These are phyloP conservation scores for Sophora flavescens DNA, from an alignment of 306 rosid genomes.

Conservation along the genomic window DNA sequence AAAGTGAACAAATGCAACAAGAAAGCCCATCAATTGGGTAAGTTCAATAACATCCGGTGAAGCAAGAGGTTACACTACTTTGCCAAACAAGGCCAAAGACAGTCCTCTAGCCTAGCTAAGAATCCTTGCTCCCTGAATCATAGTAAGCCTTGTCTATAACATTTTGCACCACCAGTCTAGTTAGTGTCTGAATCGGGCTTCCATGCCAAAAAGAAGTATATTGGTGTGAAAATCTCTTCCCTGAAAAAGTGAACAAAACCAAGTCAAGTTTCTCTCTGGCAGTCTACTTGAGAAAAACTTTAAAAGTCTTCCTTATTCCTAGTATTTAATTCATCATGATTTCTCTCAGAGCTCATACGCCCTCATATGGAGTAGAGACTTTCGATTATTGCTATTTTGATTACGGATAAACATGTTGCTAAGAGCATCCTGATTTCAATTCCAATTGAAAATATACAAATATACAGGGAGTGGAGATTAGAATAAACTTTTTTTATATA, in stretches of 20 bases:
- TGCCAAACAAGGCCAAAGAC: slow-evolving; percentile 40
- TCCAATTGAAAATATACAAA: neutral
- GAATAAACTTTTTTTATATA: too few species aligned
- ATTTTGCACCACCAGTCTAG: slow-evolving; percentile 34
- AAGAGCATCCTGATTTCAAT: neutral
- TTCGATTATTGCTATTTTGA: neutral
- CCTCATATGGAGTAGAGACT: neutral
- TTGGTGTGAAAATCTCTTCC: slow-evolving; percentile 40
- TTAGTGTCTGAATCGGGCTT: slow-evolving; percentile 65
- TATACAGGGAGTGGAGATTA: too few species aligned
- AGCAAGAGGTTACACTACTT: slow-evolving; percentile 28
- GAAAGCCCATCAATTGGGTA: too few species aligned
- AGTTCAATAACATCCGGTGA: too few species aligned
- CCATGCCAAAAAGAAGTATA: slow-evolving; percentile 94
- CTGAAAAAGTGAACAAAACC: slow-evolving; percentile 50
- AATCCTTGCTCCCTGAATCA: slow-evolving; percentile 16
- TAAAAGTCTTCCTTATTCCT: neutral
- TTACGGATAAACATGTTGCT: neutral
- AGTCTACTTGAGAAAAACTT: neutral
- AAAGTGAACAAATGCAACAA: neutral
- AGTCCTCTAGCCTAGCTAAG: slow-evolving; percentile 31
- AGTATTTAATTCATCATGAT: neutral
- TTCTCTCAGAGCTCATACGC: slow-evolving; percentile 4
- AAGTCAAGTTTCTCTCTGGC: slow-evolving; percentile 15
- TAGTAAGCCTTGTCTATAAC: slow-evolving; percentile 9